A percentile compares a stretch with the other conserved stretches of the same genome.
These are phyloP conservation scores for Aspergillus steynii DNA, from an alignment of 495 filamentous ascomycete genomes.

Conservation along the genomic window DNA sequence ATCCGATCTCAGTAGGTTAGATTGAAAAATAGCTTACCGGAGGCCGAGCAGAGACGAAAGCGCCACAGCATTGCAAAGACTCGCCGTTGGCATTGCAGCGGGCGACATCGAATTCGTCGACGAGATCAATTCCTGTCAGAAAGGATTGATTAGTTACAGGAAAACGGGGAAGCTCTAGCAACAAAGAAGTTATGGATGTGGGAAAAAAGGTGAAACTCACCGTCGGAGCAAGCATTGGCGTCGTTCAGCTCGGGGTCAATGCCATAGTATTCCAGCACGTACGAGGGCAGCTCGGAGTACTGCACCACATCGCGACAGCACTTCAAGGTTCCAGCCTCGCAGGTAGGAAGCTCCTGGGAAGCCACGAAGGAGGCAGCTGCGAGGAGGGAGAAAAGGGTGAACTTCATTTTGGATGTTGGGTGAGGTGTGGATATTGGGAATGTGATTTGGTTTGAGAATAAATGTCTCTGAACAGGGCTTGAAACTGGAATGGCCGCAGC, in stretches of 20 bases:
- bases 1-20: background rate
- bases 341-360: background rate
- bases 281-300: background rate
- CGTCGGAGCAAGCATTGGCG: background rate
- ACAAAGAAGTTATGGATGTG: too few species aligned
- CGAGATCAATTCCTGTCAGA: background rate
- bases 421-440: too few species aligned
- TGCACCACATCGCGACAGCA: background rate
- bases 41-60: background rate
- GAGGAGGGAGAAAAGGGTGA: background rate
- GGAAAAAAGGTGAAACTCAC: background rate
- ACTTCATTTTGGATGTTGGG: background rate
- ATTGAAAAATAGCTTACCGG: background rate
- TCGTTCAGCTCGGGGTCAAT: background rate
- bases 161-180: too few species aligned
- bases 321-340: background rate
- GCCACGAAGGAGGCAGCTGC: background rate
- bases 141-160: background rate
- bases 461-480: too few species aligned
- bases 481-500: too few species aligned
- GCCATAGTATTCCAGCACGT: background rate
- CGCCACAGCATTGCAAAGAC: background rate
- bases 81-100: background rate
- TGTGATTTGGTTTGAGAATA: too few species aligned
- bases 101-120: background rate